A percentile compares a stretch with the other conserved stretches of the same genome.
Conservation (phyloP, 164 flowering plant genomes). For the Nymphaea thermarum region DNA sequence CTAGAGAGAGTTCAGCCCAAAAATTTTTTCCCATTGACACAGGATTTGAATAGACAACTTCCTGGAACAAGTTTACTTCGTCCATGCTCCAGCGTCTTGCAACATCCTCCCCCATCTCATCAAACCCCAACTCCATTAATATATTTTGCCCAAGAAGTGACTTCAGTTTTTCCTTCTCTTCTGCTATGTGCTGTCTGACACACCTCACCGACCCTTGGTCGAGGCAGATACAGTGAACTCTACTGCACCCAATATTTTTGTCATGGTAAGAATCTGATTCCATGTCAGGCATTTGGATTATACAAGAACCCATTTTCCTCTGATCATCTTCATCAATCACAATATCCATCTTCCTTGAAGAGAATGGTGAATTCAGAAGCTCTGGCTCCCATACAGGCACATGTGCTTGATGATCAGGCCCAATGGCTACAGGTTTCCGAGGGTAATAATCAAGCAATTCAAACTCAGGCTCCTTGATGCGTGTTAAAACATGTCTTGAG, state of each 20-base stretch:
- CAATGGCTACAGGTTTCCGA: constrained; percentile 6
- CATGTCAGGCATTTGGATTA: constrained; percentile 37
- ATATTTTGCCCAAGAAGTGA: constrained; percentile 29
- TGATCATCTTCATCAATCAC: constrained; percentile 9
- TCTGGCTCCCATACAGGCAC: constrained; percentile 25
- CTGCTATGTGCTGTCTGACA: constrained; percentile 47
- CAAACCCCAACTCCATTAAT: constrained; percentile 43
- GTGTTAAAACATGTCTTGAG: not conserved
- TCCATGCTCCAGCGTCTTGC: constrained; percentile 50
- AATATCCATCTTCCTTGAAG: not conserved
- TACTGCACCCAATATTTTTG: constrained; percentile 18
- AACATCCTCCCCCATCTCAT: constrained; percentile 64
- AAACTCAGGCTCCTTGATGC: constrained; percentile 2
- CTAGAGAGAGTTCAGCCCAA: constrained; percentile 34
- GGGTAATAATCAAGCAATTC: constrained; percentile 2
- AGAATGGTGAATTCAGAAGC: constrained; percentile 1
- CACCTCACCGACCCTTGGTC: constrained; percentile 56
- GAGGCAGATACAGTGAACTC: constrained; percentile 38
- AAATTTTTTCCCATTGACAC: constrained; percentile 40
- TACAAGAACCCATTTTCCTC: constrained; percentile 33
- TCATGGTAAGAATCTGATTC: constrained; percentile 5
- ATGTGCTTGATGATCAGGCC: constrained; percentile 30
- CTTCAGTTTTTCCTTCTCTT: constrained; percentile 39
- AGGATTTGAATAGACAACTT: constrained; percentile 48
- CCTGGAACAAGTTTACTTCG: constrained; percentile 46